Conservation (phyloP, 345 rosid species). For the Ailanthus altissimus region DNA sequence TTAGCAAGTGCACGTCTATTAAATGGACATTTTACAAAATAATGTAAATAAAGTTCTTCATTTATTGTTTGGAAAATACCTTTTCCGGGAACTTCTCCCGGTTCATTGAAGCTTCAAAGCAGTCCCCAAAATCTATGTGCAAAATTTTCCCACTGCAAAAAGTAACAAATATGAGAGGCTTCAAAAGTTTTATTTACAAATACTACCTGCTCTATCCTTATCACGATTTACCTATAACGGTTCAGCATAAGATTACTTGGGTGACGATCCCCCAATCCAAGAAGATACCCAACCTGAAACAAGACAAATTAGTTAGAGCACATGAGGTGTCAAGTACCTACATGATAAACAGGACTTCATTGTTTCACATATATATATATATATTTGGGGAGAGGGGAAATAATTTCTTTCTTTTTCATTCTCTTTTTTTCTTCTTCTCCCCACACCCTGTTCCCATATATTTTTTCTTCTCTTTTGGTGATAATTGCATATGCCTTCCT, state of each 20-base stretch:
- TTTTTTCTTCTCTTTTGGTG: background rate
- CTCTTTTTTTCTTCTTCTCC: background rate
- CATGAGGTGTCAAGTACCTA: background rate
- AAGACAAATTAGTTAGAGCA: slow-evolving; percentile 13
- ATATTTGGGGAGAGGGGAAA: too few relatives aligned
- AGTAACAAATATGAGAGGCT: slow-evolving; percentile 25
- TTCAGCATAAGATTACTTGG: slow-evolving; percentile 98
- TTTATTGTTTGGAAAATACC: slow-evolving; percentile 38
- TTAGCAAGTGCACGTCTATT: background rate
- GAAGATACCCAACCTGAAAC: slow-evolving; percentile 96
- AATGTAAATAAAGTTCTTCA: background rate
- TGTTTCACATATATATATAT: background rate
- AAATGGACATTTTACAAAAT: background rate
- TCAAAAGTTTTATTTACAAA: background rate
- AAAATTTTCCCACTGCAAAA: slow-evolving; percentile 84
- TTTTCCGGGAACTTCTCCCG: slow-evolving; percentile 98
- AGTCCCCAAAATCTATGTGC: slow-evolving; percentile 99
- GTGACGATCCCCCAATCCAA: slow-evolving; percentile 98
- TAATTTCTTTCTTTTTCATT: background rate
- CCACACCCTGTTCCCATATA: background rate
- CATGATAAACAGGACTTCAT: background rate
- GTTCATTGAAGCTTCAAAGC: slow-evolving; percentile 99
- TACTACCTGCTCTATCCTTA: background rate
- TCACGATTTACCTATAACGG: slow-evolving; percentile 69
- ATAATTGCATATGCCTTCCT: background rate